Percentiles rank a stretch among this genome's conserved stretches.
Conservation (phyloP, 108 stramenopile species). For the Stephanodiscus minutulus region DNA sequence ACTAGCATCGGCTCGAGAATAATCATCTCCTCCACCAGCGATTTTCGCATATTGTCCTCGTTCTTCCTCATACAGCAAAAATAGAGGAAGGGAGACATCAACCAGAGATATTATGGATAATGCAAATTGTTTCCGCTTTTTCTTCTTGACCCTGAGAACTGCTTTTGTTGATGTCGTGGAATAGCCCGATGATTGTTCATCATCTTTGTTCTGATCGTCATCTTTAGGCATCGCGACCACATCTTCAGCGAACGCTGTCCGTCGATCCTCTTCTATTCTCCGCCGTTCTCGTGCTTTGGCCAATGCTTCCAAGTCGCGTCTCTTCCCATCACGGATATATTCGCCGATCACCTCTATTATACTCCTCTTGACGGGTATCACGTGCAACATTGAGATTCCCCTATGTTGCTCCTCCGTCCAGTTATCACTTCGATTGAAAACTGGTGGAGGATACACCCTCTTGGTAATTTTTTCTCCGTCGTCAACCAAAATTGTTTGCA, state of each 20-base stretch:
- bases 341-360: constrained; percentile 23
- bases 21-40: constrained; percentile 1
- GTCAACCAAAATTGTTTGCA: constrained; percentile 52
- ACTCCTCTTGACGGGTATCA: constrained; percentile 20
- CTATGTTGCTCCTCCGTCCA: constrained; percentile 1
- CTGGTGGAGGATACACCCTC: constrained; percentile 31
- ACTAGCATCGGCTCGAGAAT: constrained; percentile 6
- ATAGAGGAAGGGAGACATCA: constrained; percentile 45
- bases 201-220: constrained; percentile 5
- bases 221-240: neutral
- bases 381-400: constrained; percentile 40
- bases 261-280: neutral
- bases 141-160: constrained; percentile 35
- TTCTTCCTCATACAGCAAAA: constrained; percentile 49
- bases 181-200: neutral
- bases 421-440: neutral
- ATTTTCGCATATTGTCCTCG: constrained; percentile 34
- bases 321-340: constrained; percentile 26
- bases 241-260: neutral
- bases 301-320: constrained; percentile 32
- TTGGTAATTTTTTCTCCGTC: constrained; percentile 48
- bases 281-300: constrained; percentile 14
- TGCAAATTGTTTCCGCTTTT: constrained; percentile 40
- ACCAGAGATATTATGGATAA: constrained; percentile 36
- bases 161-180: constrained; percentile 12